Conservation (phyloP, 1,284 basidiomycete species). For the Tetrapyrgos nigripes region DNA sequence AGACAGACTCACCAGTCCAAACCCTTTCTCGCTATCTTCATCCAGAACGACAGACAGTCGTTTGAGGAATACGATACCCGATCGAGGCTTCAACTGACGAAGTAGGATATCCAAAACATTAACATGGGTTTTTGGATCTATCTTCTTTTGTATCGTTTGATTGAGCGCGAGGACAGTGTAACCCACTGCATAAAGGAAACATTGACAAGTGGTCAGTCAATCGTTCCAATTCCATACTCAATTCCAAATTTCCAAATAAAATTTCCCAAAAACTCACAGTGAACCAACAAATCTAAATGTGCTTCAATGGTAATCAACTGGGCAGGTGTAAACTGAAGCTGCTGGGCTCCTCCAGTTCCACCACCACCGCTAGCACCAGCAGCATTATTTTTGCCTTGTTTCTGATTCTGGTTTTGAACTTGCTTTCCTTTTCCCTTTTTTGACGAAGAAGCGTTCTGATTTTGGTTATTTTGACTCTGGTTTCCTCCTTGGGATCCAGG, state of each 20-base stretch:
- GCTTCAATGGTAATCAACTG: conserved; percentile 48
- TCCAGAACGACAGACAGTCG: conserved; percentile 76
- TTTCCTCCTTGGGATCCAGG: too few relatives aligned
- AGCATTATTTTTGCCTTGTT: too few relatives aligned
- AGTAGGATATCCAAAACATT: conserved; percentile 66
- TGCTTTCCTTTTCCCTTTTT: conserved; percentile 51
- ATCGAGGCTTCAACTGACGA: conserved; percentile 55
- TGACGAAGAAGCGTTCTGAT: conserved; percentile 19
- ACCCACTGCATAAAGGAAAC: conserved; percentile 62
- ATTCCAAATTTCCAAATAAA: conserved; percentile 23
- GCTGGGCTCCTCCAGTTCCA: too few relatives aligned
- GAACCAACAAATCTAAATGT: conserved; percentile 49
- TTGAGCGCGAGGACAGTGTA: conserved; percentile 78
- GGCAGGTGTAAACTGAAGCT: conserved; percentile 32
- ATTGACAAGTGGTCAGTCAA: not conserved
- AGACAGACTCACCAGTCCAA: conserved; percentile 65
- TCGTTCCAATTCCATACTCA: not conserved
- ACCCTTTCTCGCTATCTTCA: conserved; percentile 82
- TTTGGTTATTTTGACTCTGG: conserved; percentile 20
- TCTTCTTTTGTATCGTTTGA: conserved; percentile 68
- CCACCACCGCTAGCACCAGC: too few relatives aligned
- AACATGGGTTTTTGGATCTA: conserved; percentile 71
- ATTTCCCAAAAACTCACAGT: conserved; percentile 45
- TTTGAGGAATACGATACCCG: conserved; percentile 68
- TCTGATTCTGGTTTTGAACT: conserved; percentile 7